A percentile compares a stretch with the other conserved stretches of the same genome.
These are phyloP conservation scores for Ceratobasidium sp. DNA, from an alignment of 1,284 basidiomycete species.

Conservation along the genomic window DNA sequence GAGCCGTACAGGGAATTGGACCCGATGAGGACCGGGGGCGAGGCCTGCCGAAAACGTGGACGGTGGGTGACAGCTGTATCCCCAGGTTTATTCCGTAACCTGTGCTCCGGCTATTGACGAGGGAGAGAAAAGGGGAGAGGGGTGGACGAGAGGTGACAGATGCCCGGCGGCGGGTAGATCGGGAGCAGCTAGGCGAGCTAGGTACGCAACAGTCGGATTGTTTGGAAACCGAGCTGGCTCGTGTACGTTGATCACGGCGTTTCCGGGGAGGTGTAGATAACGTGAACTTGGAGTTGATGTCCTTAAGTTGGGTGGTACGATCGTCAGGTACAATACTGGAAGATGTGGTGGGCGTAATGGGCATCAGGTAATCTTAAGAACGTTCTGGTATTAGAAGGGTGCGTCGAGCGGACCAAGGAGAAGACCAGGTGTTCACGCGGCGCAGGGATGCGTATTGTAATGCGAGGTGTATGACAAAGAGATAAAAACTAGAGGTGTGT, in stretches of 20 bases:
- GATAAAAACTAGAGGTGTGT: not conserved
- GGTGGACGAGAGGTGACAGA: not conserved
- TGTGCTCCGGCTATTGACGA: conserved; percentile 7
- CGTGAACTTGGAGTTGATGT: conserved; percentile 19
- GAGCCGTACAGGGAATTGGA: conserved; percentile 15
- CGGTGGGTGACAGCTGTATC: conserved; percentile 21
- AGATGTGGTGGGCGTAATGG: conserved; percentile 29
- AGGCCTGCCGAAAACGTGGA: conserved; percentile 23
- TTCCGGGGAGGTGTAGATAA: conserved; percentile 25
- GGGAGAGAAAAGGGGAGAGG: conserved; percentile 20
- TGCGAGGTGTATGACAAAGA: conserved; percentile 9
- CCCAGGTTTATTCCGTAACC: conserved; percentile 26
- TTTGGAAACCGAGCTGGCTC: conserved; percentile 5
- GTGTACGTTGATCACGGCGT: not conserved
- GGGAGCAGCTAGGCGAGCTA: conserved; percentile 20
- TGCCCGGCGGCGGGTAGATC: conserved; percentile 16
- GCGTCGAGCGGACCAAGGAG: conserved; percentile 3
- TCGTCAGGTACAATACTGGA: conserved; percentile 23
- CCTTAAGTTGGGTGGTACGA: not conserved
- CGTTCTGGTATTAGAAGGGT: not conserved
- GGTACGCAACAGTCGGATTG: not conserved
- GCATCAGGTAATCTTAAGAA: conserved; percentile 27
- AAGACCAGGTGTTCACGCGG: conserved; percentile 25
- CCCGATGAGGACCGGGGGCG: conserved; percentile 35
- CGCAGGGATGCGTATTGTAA: not conserved